A percentile compares a stretch with the other conserved stretches of the same genome.
Conservation (phyloP, 140 eudicot species). For the Anethum foeniculum region DNA sequence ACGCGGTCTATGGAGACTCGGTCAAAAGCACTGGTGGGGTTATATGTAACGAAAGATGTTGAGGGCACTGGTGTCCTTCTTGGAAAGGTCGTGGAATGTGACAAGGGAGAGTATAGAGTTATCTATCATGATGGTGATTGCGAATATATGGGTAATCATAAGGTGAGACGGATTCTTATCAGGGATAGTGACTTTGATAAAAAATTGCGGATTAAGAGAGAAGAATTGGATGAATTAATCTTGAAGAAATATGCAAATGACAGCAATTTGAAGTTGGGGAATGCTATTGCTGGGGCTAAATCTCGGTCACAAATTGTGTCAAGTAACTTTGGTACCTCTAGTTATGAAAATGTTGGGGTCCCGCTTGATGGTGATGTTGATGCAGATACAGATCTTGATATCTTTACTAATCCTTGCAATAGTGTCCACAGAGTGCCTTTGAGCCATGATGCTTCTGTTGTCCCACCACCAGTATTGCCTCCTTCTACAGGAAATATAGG, state of each 20-base stretch:
- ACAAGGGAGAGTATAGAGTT: slow-evolving; percentile 66
- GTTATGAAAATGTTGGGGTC: slow-evolving; percentile 24
- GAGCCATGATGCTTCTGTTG: slow-evolving; percentile 31
- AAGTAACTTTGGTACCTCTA: slow-evolving; percentile 18
- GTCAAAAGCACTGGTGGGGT: slow-evolving; percentile 51
- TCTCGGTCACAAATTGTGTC: slow-evolving; percentile 8
- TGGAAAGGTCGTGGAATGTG: slow-evolving; percentile 64
- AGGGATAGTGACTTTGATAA: slow-evolving; percentile 45
- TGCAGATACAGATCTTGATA: slow-evolving; percentile 33
- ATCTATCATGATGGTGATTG: slow-evolving; percentile 89
- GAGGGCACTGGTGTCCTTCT: slow-evolving; percentile 59
- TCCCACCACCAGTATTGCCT: slow-evolving; percentile 72
- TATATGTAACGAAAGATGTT: slow-evolving; percentile 84
- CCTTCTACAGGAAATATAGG: slow-evolving; percentile 82
- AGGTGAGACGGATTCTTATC: slow-evolving; percentile 40
- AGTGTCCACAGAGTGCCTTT: slow-evolving; percentile 26
- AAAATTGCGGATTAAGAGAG: slow-evolving; percentile 37
- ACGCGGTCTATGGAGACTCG: slow-evolving; percentile 28
- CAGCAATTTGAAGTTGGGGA: slow-evolving; percentile 11
- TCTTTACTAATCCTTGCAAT: slow-evolving; percentile 49
- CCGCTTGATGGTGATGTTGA: slow-evolving; percentile 8
- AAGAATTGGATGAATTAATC: slow-evolving; percentile 44
- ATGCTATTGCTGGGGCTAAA: slow-evolving; percentile 32
- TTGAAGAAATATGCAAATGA: slow-evolving; percentile 27
- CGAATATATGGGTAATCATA: slow-evolving; percentile 71